phyloP scores from a whole-genome alignment of 768 basidiomycete genomes.

The Cystobasidium tubakii region DNA sequence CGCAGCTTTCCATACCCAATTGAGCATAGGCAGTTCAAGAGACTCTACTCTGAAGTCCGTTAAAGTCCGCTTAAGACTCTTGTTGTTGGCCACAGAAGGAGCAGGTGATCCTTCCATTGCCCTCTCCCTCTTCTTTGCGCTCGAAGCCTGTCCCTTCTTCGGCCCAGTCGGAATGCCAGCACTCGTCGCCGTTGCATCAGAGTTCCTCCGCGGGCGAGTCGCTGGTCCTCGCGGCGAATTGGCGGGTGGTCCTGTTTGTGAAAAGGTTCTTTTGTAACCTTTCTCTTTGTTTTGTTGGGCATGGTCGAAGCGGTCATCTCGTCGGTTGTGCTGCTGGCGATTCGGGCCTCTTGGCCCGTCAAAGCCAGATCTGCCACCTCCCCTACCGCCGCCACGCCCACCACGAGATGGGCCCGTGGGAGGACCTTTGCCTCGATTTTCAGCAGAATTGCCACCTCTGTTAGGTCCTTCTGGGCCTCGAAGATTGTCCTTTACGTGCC shows the following conservation, averaged over 20 bases:
- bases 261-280: background rate
- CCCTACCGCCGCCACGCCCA: background rate
- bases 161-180: background rate
- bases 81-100: background rate
- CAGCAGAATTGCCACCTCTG: background rate
- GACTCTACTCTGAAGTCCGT: constrained; percentile 98
- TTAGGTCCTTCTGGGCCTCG: background rate
- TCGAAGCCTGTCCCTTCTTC: background rate
- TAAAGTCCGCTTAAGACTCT: constrained; percentile 56
- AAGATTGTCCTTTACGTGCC: background rate
- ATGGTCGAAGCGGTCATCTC: background rate
- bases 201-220: background rate
- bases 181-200: background rate
- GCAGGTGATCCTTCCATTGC: constrained; percentile 5
- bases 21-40: constrained; percentile 71
- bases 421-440: background rate
- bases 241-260: constrained; percentile 7
- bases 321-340: background rate
- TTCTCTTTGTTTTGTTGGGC: background rate
- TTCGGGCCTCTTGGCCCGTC: background rate
- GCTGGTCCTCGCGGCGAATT: constrained; percentile 2
- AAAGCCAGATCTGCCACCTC: background rate
- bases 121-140: background rate
- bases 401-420: background rate
- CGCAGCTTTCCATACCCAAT: constrained; percentile 66